Conservation (phyloP, 1,139 yeast genomes). For the Geotrichum macrosporum region DNA sequence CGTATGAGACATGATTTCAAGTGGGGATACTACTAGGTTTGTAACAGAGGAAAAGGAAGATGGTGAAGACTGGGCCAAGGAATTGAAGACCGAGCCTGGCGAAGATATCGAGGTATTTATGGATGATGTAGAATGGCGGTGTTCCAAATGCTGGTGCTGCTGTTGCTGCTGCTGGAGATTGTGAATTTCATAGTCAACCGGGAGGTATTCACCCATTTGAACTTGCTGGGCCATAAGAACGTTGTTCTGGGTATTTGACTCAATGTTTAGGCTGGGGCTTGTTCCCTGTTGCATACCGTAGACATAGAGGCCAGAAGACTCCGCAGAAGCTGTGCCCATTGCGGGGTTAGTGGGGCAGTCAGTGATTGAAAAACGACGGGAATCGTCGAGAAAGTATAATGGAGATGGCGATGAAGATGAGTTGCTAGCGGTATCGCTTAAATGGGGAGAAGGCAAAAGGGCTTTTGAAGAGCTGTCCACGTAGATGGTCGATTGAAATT, state of each 20-base stretch:
- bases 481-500: neutral
- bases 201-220: neutral
- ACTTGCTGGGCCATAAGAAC: neutral
- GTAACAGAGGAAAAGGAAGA: neutral
- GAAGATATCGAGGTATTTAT: neutral
- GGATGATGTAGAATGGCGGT: slow-evolving; percentile 1
- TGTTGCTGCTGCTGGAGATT: neutral
- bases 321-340: no score
- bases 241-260: neutral
- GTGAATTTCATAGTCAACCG: neutral
- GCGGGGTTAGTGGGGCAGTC: neutral
- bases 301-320: neutral
- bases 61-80: neutral
- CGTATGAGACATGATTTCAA: neutral
- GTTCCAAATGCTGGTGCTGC: neutral
- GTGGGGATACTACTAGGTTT: neutral
- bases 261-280: neutral
- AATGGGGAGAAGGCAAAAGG: neutral
- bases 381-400: neutral
- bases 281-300: neutral
- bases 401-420: slow-evolving; percentile 5
- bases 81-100: neutral
- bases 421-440: neutral
- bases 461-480: neutral
- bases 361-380: neutral